Base-by-base conservation (phyloP, 179 eudicot species). In the Heliamphora pulchella region DNA sequence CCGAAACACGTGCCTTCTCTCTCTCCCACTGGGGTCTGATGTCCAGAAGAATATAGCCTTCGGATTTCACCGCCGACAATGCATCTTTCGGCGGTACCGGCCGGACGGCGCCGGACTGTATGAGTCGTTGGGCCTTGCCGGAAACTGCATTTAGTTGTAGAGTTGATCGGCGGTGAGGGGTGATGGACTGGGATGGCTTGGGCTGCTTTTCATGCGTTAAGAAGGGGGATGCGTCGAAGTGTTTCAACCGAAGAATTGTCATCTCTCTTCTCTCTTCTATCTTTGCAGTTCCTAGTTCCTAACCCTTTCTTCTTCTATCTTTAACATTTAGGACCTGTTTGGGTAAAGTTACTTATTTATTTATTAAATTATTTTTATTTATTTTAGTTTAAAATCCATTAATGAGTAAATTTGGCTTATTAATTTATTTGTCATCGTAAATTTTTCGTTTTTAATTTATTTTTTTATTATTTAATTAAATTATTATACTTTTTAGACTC, bases 1-100 rank as follows among this genome's bases (percentile, higher is more conserved):
- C 93, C 0, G 90, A 57, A 17, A 96, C 97, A 9, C 87, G 85
- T 50, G 99, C 94, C 84, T 90, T 94, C 83, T 87, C 89, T 71
- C 93, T 83, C 88, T 96, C 99, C 99, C 98, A 93, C 76, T 88
- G 89, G 0, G 99, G 98, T 75, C 98, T 84, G 20, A 93, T 82
- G 81, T 96, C 99, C 70, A 96, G 87, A 53, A 96, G 85, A 76
- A 75, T 73, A 81, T 88, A 87, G 14, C 89, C 95, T 18, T 88
- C 91, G 6, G 88, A 78, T n/a, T 82, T 85, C 41, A 92, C 78
- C 67, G 84, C 86, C 15, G 82, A 61, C 31, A 84, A 83, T 20
- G 98, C 98, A 9, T 93, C 96, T 73, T 86, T 92, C 0, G 97
- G 88, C 6, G 63, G 41, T n/a, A 95, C 80, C 67, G 94, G 80